These are phyloP conservation scores for Bryoerythrophyllum caledonicum DNA, from an alignment of 225 moss, liverwort and hornwort species.

Conservation along the genomic window DNA sequence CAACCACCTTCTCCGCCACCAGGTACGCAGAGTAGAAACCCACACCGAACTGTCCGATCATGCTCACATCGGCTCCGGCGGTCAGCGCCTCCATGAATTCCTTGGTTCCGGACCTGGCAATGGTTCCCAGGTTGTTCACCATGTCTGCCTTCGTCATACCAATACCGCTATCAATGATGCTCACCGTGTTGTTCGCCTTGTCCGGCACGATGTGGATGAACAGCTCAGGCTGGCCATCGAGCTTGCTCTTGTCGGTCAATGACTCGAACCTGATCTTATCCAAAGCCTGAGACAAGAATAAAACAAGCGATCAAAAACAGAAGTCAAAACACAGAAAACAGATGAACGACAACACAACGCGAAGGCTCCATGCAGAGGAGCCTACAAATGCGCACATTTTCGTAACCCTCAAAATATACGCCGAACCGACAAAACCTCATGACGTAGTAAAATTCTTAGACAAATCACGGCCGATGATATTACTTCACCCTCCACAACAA, in stretches of 20 bases:
- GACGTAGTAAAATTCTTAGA: not conserved
- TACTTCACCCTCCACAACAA: not conserved
- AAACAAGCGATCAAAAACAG: not conserved
- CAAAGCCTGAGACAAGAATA: conserved; percentile 29
- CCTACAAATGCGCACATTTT: too few relatives aligned
- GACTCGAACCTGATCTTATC: conserved; percentile 76
- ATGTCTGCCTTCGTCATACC: conserved; percentile 81
- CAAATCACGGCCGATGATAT: not conserved
- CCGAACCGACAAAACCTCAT: not conserved
- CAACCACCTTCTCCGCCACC: conserved; percentile 70
- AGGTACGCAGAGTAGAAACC: conserved; percentile 75
- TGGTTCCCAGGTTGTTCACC: conserved; percentile 77
- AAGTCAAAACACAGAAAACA: too few relatives aligned
- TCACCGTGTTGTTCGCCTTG: conserved; percentile 58
- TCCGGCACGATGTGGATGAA: conserved; percentile 73
- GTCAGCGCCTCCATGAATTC: conserved; percentile 74
- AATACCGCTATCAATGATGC: conserved; percentile 60
- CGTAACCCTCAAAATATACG: too few relatives aligned
- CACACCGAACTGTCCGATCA: conserved; percentile 82
- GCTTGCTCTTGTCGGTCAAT: conserved; percentile 72
- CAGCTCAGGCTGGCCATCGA: conserved; percentile 57
- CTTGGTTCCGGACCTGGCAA: conserved; percentile 71
- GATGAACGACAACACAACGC: too few relatives aligned
- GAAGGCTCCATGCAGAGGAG: too few relatives aligned
- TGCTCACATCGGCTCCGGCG: conserved; percentile 72